phyloP scores from a whole-genome alignment of 2,329 filamentous ascomycete species.

The Penicillium olsonii region DNA sequence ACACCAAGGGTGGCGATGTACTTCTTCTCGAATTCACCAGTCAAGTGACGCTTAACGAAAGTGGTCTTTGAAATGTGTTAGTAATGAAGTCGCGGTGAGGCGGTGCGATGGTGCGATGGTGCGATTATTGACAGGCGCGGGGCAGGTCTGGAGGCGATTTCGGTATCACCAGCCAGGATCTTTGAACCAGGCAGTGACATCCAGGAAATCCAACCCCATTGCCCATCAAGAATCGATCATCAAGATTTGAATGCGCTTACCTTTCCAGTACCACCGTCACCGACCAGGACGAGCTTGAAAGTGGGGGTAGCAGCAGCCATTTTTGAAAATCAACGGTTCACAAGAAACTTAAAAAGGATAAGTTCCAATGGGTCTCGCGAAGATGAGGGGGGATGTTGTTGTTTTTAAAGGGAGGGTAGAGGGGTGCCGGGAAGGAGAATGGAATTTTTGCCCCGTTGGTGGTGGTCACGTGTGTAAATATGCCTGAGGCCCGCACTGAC shows the following conservation, averaged over 20 bases:
- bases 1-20: slow-evolving; percentile 99
- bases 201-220: not conserved
- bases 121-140: slow-evolving; percentile 30
- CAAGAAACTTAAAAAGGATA: slow-evolving; percentile 12
- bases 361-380: slow-evolving; percentile 18
- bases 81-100: slow-evolving; percentile 22
- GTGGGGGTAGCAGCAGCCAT: slow-evolving; percentile 75
- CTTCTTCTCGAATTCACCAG: slow-evolving; percentile 99
- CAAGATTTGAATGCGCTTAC: slow-evolving; percentile 54
- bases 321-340: slow-evolving; percentile 19
- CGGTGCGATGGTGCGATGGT: slow-evolving; percentile 26
- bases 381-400: slow-evolving; percentile 23
- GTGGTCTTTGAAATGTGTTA: slow-evolving; percentile 65
- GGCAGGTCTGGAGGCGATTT: slow-evolving; percentile 8
- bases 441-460: slow-evolving; percentile 33
- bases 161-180: not conserved
- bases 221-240: slow-evolving; percentile 6
- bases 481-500: slow-evolving; percentile 23
- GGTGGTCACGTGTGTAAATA: slow-evolving; percentile 20
- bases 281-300: slow-evolving; percentile 99
- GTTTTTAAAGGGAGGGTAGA: slow-evolving; percentile 22
- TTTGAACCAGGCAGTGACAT: not conserved
- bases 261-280: slow-evolving; percentile 99
- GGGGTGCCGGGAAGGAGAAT: slow-evolving; percentile 30
- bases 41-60: slow-evolving; percentile 99